A percentile compares a stretch with the other conserved stretches of the same genome.
Conservation (phyloP, 208 protist species). For the Trypanosoma cruzi region DNA sequence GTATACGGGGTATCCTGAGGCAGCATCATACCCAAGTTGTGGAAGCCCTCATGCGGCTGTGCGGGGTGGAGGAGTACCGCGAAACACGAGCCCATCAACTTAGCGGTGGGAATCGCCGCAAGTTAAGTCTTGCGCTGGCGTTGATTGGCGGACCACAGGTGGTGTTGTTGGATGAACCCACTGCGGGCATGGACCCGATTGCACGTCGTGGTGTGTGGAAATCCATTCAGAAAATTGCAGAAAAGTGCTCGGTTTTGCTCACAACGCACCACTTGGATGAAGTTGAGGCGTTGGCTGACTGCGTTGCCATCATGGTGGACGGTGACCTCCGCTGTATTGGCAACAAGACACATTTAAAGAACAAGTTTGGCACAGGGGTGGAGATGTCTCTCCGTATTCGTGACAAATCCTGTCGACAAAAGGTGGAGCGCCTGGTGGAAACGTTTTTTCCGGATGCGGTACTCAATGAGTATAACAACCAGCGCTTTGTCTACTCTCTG, state of each 20-base stretch:
- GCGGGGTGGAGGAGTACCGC: conserved; percentile 41
- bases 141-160: conserved; percentile 73
- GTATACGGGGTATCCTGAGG: conserved; percentile 55
- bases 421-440: conserved; percentile 41
- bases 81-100: conserved; percentile 37
- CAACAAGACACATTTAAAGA: conserved; percentile 79
- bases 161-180: conserved; percentile 88
- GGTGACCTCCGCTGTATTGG: conserved; percentile 91
- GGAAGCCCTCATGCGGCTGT: conserved; percentile 38
- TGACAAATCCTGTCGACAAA: background rate
- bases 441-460: conserved; percentile 28
- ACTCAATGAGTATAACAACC: conserved; percentile 38
- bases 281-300: conserved; percentile 79
- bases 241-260: conserved; percentile 71
- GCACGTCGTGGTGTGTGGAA: conserved; percentile 80
- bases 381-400: conserved; percentile 55
- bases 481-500: conserved; percentile 44
- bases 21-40: conserved; percentile 27
- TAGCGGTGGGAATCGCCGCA: conserved; percentile 86
- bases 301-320: conserved; percentile 88
- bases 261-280: conserved; percentile 95
- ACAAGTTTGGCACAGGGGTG: conserved; percentile 73
- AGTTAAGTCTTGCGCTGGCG: conserved; percentile 73
- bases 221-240: conserved; percentile 51
- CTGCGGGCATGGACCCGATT: conserved; percentile 87